Base-by-base conservation (phyloP, 2,329 filamentous ascomycete species). In the Hirsutella thompsonii region DNA sequence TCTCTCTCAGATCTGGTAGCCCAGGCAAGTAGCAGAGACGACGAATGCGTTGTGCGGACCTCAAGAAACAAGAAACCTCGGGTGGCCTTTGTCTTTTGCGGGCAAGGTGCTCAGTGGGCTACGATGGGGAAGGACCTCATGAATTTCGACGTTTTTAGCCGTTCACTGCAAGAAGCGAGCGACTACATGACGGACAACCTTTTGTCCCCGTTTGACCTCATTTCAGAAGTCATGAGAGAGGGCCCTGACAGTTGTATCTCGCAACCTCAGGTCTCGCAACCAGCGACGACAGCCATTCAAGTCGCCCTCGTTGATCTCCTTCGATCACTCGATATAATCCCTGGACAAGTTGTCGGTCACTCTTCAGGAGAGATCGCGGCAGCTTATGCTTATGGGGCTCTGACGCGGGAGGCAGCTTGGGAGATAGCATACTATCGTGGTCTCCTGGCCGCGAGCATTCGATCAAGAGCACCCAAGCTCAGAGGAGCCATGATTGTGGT, bases 351-450 rank as follows among this genome's bases (percentile, higher is more conserved):
- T 3, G 52, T 68, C 8, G 66, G 67, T 0, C 67, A 70, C 45
- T 69, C 66, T 1, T 69, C 66, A 1, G 67, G 67, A 2, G 67
- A 70, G 41, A 62, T 69, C 26, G 66, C 65, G 1, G 67, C 66
- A 6, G 64, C 67, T 1, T 66, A 62, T 41, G 62, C 66, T 8
- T 53, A 52, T 1, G 60, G 56, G 0, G 54, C 55, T 14, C 52
- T 70, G 18, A 54, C 56, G 2, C 51, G 53, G 18, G 50, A 61
- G 37, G 52, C 52, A 5, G 66, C 66, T 4, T 67, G 63, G 61
- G 52, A 59, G 36, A 54, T 66, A 26, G 60, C 66, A 3, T 68
- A 64, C 44, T 55, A 59, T 19, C 62, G 67, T 10, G 67, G 66
- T 2, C 45, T 59, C 16, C 54, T 52, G 36, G 58, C 60, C 3